Conservation (phyloP, 768 basidiomycete genomes). For the Tricholoma saponaceum region DNA sequence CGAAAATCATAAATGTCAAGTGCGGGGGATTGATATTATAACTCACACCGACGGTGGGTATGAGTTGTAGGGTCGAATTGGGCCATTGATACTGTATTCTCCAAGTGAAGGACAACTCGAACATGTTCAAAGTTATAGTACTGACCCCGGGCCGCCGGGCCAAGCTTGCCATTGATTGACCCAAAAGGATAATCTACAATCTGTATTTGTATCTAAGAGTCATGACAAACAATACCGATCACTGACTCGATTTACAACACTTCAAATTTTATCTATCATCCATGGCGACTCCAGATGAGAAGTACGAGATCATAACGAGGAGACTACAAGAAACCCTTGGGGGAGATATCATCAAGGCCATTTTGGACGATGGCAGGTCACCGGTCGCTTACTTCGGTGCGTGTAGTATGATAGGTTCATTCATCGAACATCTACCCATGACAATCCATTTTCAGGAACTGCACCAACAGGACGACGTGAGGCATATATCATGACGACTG, state of each 20-base stretch:
- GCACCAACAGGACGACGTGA: constrained; percentile 93
- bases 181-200: background rate
- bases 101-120: too few relatives aligned
- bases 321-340: constrained; percentile 86
- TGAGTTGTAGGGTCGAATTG: constrained; percentile 59
- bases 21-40: constrained; percentile 1
- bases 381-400: constrained; percentile 92
- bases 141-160: too few relatives aligned
- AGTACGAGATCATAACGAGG: constrained; percentile 81
- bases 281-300: constrained; percentile 33
- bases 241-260: background rate
- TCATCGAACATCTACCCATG: constrained; percentile 2
- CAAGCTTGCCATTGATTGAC: background rate
- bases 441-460: constrained; percentile 52
- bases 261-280: background rate
- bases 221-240: background rate
- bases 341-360: constrained; percentile 75
- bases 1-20: background rate
- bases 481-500: constrained; percentile 21
- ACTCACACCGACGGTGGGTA: constrained; percentile 68
- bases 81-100: constrained; percentile 1
- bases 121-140: too few relatives aligned
- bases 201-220: background rate
- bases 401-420: constrained; percentile 31
- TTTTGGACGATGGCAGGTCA: constrained; percentile 70